A percentile compares a stretch with the other conserved stretches of the same genome.
Evolutionary conservation across 2,329 filamentous ascomycete genomes (phyloP).

Genomic region (Stemphylium vesicarium): DNA sequence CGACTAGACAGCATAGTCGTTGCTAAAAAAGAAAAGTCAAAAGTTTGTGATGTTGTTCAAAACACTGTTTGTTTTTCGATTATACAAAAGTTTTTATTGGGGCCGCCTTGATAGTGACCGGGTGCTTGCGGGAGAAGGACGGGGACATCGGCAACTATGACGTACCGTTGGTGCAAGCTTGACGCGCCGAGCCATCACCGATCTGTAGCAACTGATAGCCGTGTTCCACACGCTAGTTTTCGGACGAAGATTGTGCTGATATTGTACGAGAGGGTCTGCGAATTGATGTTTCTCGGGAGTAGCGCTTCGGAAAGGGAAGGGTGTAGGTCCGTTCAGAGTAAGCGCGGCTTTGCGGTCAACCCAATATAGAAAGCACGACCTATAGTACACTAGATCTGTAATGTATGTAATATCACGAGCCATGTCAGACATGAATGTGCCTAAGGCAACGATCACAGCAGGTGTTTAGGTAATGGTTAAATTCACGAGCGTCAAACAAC

Average conservation of each 20-base stretch:
- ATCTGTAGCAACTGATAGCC: not conserved
- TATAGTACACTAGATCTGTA: too few relatives aligned
- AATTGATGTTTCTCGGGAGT: not conserved
- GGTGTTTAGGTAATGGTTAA: too few relatives aligned
- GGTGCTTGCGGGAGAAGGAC: constrained; percentile 21
- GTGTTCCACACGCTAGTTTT: not conserved
- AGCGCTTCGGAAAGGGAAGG: not conserved
- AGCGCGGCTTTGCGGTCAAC: not conserved
- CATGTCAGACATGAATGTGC: too few relatives aligned
- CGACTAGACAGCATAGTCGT: constrained; percentile 6
- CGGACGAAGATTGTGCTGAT: not conserved
- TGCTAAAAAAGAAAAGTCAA: not conserved
- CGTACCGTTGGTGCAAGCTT: constrained; percentile 23
- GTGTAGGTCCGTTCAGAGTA: not conserved
- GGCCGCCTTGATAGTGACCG: constrained; percentile 15
- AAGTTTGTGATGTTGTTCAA: not conserved
- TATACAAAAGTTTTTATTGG: constrained; percentile 1
- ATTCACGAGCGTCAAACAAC: too few relatives aligned
- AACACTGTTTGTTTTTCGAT: not conserved
- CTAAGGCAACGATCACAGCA: too few relatives aligned
- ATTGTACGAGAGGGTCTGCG: not conserved
- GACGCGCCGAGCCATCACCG: constrained; percentile 11
- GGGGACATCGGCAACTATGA: constrained; percentile 20
- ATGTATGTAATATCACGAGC: too few relatives aligned
- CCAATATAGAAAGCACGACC: too few relatives aligned